Conservation (phyloP, 208 protist genomes). For the Leishmania major region DNA sequence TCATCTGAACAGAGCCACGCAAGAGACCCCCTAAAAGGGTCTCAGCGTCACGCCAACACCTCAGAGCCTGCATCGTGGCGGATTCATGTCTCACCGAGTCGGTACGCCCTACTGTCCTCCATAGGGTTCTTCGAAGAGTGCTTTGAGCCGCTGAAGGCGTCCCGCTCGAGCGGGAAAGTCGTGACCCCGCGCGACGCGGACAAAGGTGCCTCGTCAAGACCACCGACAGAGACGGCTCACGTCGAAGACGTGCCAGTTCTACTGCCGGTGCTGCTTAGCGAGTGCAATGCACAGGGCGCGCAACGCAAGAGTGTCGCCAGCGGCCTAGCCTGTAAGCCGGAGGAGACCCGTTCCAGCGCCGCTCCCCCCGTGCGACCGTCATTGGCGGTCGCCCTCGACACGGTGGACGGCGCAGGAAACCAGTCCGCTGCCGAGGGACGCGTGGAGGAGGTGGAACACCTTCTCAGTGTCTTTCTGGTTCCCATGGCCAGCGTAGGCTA, state of each 20-base stretch:
- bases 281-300: neutral
- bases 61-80: neutral
- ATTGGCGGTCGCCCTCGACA: neutral
- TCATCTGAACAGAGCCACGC: neutral
- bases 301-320: neutral
- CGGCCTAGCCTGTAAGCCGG: neutral
- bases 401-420: neutral
- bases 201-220: neutral
- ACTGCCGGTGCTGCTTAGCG: conserved; percentile 13
- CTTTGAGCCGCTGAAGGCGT: conserved; percentile 20
- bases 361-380: neutral
- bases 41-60: neutral
- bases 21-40: too few relatives aligned
- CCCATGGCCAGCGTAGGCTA: conserved; percentile 27
- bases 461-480: conserved; percentile 30
- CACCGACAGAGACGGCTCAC: neutral
- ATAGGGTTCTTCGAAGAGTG: conserved; percentile 32
- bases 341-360: neutral
- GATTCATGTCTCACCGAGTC: conserved; percentile 35
- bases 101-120: conserved; percentile 28
- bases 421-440: neutral
- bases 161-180: neutral
- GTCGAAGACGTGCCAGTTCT: conserved; percentile 26
- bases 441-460: conserved; percentile 7
- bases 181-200: neutral